Base-by-base conservation (phyloP, 371 early-diverging fungal genomes). In the Actinomucor elegans region DNA sequence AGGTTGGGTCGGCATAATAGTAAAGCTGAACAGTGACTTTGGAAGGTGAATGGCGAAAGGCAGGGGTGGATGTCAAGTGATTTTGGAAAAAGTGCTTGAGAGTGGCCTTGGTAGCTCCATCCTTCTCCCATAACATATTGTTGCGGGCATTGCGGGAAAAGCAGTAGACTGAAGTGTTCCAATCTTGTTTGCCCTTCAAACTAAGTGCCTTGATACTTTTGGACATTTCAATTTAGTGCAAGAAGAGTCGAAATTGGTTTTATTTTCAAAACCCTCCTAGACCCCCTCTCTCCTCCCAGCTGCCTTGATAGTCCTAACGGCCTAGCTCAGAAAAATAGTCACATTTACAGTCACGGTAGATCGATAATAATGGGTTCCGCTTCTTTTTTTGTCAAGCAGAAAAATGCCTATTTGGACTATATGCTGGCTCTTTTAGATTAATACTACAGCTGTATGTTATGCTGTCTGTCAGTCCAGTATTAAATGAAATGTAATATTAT, bases 121-220 rank as follows among this genome's bases (percentile, higher is more conserved):
- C 79, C 46, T 78, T 75, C 47, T 75, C 75, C 79, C 77, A 78
- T 5, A 75, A 31, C 20, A 73, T 51, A 29, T 73, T 78, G 70
- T 78, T 78, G 34, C 75, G 75, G 23, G 40, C 48, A 54, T 71
- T 69, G 34, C 73, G 71, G 12, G 73, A 68, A 34, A 78, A 78
- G 45, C 79, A 61, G 38, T 63, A 78, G 27, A 78, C 59, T 14
- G 71, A 73, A 9, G 71, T 75, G 29, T 75, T 62, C 79, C 79
- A 78, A 48, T 75, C 69, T 61, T 78, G 73, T 45, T 75, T 75
- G 38, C 73, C 71, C 49, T 75, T 75, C 7, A 78, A 59, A 42
- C 75, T 67, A 35, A 78, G 69, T 33, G 79, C 79, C 46, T 71
- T 73, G 61, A 75, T 68, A 59, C 75, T 75, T 61, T 75, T 78